Base-by-base conservation (phyloP, 208 protist genomes). In the Leishmania arabica region DNA sequence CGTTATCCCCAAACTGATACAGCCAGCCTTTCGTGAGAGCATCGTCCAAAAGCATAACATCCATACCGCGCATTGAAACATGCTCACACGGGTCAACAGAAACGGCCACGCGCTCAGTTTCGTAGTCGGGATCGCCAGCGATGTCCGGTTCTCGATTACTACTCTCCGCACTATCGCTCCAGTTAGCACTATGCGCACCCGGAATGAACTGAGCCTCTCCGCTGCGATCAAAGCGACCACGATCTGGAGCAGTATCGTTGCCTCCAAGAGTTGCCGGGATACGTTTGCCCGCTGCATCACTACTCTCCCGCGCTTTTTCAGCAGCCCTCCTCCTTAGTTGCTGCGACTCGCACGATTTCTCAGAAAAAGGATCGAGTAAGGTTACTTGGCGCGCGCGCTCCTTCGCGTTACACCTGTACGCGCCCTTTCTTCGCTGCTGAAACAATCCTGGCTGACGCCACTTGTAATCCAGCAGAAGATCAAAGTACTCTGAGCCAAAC, bases 11-110 rank as follows among this genome's bases (percentile, higher is more conserved):
- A 64, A 88, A 84, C 65, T 80, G 81, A 70, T 88, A 74, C 37
- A 96, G 75, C 91, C 93, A 98, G 17, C 93, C 93, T 40, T 84
- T 84, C 27, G 90, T 89, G 11, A 96, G 80, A 6, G 86, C 90
- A 62, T 98, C 95, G 56, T 98, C 92, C 21, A 98, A 77, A 7
- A 98, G 86, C 88, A 94, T 91, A 81, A 98, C 87, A 49, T 98
- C 95, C 27, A 96, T 86, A 13, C 85, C 95, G 9, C 89, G 87
- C 93, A 97, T 95, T 24, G 91, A 91, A 2, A 97, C 86, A 77
- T 91, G 86, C 68, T 84, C 76, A 68, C 95, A 97, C 0, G 92
- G 91, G 65, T 92, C 89, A 9, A 90, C 84, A 75, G 82, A 81
- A 64, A 84, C 77, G 0, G 82, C 81, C 0, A 77, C 31, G 34